Base-by-base conservation (phyloP, 306 rosid genomes). In the Vigna mungo region DNA sequence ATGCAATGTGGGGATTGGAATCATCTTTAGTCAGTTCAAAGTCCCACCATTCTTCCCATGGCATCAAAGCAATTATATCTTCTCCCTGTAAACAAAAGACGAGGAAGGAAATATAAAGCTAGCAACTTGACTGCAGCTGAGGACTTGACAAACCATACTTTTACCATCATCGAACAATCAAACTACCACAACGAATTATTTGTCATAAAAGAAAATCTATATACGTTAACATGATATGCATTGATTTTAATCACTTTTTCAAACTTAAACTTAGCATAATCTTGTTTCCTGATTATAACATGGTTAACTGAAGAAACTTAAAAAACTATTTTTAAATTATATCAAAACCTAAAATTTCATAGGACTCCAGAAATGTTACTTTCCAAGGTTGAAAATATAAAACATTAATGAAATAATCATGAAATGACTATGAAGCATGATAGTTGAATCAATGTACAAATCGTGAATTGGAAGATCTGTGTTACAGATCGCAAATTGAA, bases 21-120 rank as follows among this genome's bases (percentile, higher is more conserved):
- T 87, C 90, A 83, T 96, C 99, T 83, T 87, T 89, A 44, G 76
- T 89, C 77, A 89, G 71, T 86, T 91, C 96, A 83, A 87, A 96
- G 16, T 92, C 90, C 98, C 98, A 96, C 99, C 99, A 96, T 58
- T 92, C 91, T 9, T 96, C 98, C 99, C 99, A 96, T 18, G 99
- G 91, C 46, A 96, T 73, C 53, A 91, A 18, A 63, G 90, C 97
- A 82, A 92, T 88, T 68, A 96, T 46, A 80, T 89, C 98, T 81
- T 91, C 99, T 60, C 97, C 99, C 99, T 96, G 80, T 55, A 82
- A 66, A 78, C 32, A 82, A 80, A 70, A 74, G 51, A 67, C 66
- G 74, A 55, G 46, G 55, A 20, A 62, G 27, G 65, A 71, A 79
- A 80, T 58, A 69, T 69, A 64, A 68, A 60, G 78, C 55, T 48